Percentiles rank a stretch among this genome's conserved stretches.
phyloP scores from a whole-genome alignment of 495 filamentous ascomycete genomes.

The Penicillium pancosmium region DNA sequence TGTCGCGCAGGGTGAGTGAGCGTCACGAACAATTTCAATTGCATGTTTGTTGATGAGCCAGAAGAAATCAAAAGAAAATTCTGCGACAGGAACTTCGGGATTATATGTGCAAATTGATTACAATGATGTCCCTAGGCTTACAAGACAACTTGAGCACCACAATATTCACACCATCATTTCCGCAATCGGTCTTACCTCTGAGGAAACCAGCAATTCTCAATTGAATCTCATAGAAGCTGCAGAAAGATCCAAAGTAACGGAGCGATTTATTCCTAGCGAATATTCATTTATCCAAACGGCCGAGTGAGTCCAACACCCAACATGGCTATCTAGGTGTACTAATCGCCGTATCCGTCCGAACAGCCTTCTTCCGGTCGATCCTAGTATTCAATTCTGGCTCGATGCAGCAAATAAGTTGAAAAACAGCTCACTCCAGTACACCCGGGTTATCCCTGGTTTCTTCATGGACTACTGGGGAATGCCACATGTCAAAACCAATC shows the following conservation, averaged over 20 bases:
- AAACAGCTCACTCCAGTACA: constrained; percentile 45
- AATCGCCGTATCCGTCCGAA: background rate
- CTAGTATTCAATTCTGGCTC: constrained; percentile 40
- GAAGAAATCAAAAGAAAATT: constrained; percentile 14
- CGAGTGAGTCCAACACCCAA: constrained; percentile 23
- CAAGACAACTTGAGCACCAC: constrained; percentile 45
- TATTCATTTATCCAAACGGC: constrained; percentile 46
- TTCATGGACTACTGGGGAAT: constrained; percentile 61
- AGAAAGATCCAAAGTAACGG: constrained; percentile 42
- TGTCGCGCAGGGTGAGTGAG: constrained; percentile 38
- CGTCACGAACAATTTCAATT: constrained; percentile 6
- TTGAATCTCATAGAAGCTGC: constrained; percentile 55
- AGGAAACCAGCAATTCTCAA: constrained; percentile 37
- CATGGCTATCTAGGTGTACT: background rate
- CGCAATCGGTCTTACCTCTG: constrained; percentile 39
- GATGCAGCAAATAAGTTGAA: constrained; percentile 34
- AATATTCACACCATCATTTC: constrained; percentile 57
- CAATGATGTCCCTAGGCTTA: constrained; percentile 37
- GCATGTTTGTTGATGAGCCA: constrained; percentile 7
- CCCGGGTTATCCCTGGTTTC: constrained; percentile 50
- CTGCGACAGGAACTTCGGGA: constrained; percentile 3
- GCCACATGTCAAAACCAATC: constrained; percentile 45
- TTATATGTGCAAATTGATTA: constrained; percentile 44
- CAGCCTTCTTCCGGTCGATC: constrained; percentile 37
- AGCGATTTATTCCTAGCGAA: constrained; percentile 54